Evolutionary conservation across 805 yeast genomes (phyloP).

Genomic region (Kockiozyma suomiensis): DNA sequence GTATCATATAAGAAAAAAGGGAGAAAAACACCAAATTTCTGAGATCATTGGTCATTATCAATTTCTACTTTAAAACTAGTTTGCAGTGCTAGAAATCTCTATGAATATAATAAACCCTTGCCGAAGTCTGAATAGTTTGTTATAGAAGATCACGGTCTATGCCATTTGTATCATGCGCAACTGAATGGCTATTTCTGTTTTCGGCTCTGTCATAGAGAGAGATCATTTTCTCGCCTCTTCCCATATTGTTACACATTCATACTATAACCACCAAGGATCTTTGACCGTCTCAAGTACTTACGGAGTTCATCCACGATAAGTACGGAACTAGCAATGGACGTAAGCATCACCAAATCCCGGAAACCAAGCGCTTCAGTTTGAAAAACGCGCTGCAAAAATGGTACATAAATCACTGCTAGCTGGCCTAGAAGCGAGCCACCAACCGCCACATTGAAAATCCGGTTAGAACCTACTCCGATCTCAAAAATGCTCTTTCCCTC

Average conservation of each 20-base stretch:
- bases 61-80: not conserved
- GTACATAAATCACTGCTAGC: conserved; percentile 87
- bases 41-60: not conserved
- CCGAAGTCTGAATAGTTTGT: not conserved
- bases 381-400: conserved; percentile 88
- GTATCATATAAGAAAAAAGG: not conserved
- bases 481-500: conserved; percentile 79
- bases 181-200: not conserved
- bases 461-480: conserved; percentile 73
- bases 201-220: not conserved
- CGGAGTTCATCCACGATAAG: conserved; percentile 82
- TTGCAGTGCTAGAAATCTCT: not conserved
- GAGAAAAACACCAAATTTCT: not conserved
- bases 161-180: not conserved
- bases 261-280: conserved; percentile 26
- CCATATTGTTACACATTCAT: conserved; percentile 21
- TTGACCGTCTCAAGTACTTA: conserved; percentile 49
- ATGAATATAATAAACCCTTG: not conserved
- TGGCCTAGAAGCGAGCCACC: conserved; percentile 87
- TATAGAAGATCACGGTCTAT: not conserved
- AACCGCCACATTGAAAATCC: conserved; percentile 93
- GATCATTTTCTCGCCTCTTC: not conserved
- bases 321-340: conserved; percentile 72
- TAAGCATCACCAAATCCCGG: conserved; percentile 66
- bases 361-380: conserved; percentile 88